Evolutionary conservation across 768 basidiomycete genomes (phyloP), one percentile per base, ranked within the genome.

Genomic region (Boletus rubroflammeus): DNA sequence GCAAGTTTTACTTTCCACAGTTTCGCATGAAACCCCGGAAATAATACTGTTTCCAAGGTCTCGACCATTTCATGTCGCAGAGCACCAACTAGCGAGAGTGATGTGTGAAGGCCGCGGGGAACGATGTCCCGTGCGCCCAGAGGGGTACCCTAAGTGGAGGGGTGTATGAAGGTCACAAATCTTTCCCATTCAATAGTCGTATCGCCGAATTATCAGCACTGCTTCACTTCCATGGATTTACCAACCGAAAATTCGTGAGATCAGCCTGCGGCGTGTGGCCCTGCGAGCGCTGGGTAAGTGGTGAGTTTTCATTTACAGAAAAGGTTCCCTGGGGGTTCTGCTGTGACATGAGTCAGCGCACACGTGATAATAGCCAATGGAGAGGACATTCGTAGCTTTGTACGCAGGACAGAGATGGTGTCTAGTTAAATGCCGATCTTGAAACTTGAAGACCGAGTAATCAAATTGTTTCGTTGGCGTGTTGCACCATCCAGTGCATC

Each of bases 191-290:
- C 49, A 28, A 50, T 51, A 28, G 28, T 51, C 25, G 7, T 62
- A 71, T 61, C 56, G 47, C 65, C 65, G 63, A 51, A 9, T 29
- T 67, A 60, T 53, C 54, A 21, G 43, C 62, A 50, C 52, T 39
- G 19, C 34, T 56, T 43, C 54, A 47, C 52, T 47, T 41, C 45
- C 56, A 54, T 56, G 54, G 56, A 59, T 65, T 59, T 62, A 52
- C 65, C 44, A 41, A 58, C 56, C 44, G 26, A 47, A 47, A 31
- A 49, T 39, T 34, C 64, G 60, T 67, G 63, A 42, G 63, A 67
- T 64, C 46, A 48, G 21, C 44, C 21, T 49, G 42, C 17, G 29
- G 29, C 15, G 44, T 41, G 35, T 31, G 34, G 38, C 50, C 51
- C 41, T 56, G 51, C 32, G 31, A 50, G 29, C 38, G 28, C 39